Percentiles rank a stretch among this genome's conserved stretches.
These are phyloP conservation scores for Alnus rubra DNA, from an alignment of 306 rosid genomes.

Conservation along the genomic window DNA sequence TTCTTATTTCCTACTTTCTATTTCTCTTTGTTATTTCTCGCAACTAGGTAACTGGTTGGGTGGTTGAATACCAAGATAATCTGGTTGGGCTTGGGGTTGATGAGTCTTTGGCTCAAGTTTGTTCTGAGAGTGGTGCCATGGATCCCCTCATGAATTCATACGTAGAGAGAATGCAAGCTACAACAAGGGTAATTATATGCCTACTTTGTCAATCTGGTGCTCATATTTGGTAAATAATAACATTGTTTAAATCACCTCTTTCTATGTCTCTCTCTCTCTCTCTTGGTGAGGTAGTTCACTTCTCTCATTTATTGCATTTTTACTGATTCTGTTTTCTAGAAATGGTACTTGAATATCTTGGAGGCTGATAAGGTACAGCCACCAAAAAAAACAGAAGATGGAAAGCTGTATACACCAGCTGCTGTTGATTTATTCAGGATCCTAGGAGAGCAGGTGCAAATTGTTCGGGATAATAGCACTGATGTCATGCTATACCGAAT, in stretches of 20 bases:
- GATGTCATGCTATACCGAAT: constrained; percentile 95
- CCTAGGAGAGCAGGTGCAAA: constrained; percentile 97
- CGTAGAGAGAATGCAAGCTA: constrained; percentile 98
- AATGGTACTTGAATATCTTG: constrained; percentile 98
- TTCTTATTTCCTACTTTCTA: constrained; percentile 6
- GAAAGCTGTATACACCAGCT: constrained; percentile 96
- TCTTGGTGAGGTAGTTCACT: constrained; percentile 10
- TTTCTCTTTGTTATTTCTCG: constrained; percentile 14
- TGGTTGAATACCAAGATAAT: constrained; percentile 93
- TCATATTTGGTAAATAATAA: constrained; percentile 23
- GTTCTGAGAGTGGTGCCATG: constrained; percentile 99
- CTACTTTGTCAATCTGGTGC: constrained; percentile 18
- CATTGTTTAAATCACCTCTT: constrained; percentile 23
- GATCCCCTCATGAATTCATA: constrained; percentile 97
- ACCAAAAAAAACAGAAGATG: constrained; percentile 96
- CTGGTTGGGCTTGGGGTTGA: constrained; percentile 94
- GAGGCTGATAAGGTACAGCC: constrained; percentile 96
- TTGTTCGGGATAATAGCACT: constrained; percentile 96
- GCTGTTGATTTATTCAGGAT: constrained; percentile 98
- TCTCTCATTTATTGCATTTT: constrained; percentile 21
- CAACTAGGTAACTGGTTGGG: constrained; percentile 95
- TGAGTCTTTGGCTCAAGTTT: constrained; percentile 92
- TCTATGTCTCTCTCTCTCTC: constrained; percentile 10
- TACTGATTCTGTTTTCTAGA: constrained; percentile 47
- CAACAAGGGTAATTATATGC: constrained; percentile 71